Evolutionary conservation across 2,329 filamentous ascomycete species (phyloP), one percentile per base, ranked within the genome.

Genomic region (Ambrosiella beaveri): DNA sequence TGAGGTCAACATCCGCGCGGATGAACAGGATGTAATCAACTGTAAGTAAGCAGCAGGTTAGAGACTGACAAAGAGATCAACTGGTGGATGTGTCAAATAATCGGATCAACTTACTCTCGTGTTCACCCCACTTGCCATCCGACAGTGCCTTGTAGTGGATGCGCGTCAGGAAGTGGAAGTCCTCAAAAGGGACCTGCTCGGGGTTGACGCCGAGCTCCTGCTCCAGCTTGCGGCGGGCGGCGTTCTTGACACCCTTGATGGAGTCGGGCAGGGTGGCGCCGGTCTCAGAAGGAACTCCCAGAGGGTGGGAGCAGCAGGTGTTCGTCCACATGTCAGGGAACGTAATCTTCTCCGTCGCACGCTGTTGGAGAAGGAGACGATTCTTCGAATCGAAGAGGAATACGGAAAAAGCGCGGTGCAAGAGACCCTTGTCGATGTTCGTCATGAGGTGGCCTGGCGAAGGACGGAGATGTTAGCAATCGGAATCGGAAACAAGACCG

Each of bases 281-380:
- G 35, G 88, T 95, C 80, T 98, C 93, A 63, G 85, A 85, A 7
- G 93, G 86, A 64, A 96, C 86, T 58, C 88, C 87, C 61, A 98
- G 79, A 4, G 93, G 93, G 71, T 98, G 93, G 44, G 93, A 98
- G 77, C 93, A 98, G 79, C 93, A 98, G 38, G 93, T 98, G 74
- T 98, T 98, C 63, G 93, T 98, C 93, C 93, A 98, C 85, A 96
- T 90, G 69, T 95, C 88, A 54, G 93, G 91, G 74, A 98, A 98
- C 6, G 93, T 98, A 68, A 98, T 98, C 77, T 98, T 98, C 75
- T 97, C 91, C 45, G 83, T 75, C 36, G 93, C 93, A 64, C 93
- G 86, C 75, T 97, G 93, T 74, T 98, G 93, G 56, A 98, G 82
- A 50, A 98, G 85, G 61, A 97, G 77, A 65, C 89, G 85, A 71